These are phyloP conservation scores for Xanthoconium stramineum DNA, from an alignment of 768 basidiomycete species.

Conservation along the genomic window DNA sequence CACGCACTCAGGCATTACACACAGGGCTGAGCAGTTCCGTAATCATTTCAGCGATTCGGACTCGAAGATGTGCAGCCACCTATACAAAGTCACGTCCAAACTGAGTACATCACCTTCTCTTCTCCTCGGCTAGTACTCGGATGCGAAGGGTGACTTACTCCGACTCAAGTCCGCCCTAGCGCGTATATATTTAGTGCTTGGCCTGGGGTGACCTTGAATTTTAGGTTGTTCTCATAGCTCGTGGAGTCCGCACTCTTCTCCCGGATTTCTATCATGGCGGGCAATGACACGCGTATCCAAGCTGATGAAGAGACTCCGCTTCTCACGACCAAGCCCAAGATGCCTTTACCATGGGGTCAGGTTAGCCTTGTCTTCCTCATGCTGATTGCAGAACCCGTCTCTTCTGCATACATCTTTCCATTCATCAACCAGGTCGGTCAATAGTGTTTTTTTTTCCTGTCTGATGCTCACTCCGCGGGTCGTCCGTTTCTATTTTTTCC, in stretches of 20 bases:
- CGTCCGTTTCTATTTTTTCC: no score
- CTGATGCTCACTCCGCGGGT: background rate
- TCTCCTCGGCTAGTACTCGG: constrained; percentile 35
- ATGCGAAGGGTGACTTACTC: no score
- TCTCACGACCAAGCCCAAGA: constrained; percentile 27
- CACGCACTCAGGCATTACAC: no score
- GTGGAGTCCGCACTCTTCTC: background rate
- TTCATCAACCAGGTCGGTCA: constrained; percentile 55
- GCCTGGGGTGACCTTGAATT: no score
- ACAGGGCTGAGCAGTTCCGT: no score
- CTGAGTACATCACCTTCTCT: no score
- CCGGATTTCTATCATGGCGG: background rate
- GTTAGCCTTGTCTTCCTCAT: constrained; percentile 45
- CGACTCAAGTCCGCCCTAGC: no score
- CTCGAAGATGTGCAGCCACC: no score
- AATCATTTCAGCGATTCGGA: no score
- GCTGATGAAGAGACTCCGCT: constrained; percentile 43
- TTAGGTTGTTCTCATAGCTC: no score
- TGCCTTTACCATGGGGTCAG: constrained; percentile 45
- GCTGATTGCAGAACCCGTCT: constrained; percentile 53
- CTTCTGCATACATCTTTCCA: constrained; percentile 54
- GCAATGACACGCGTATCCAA: constrained; percentile 32
- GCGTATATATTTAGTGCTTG: no score
- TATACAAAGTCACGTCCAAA: no score
- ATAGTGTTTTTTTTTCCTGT: background rate